Evolutionary conservation across 106 monocot genomes (phyloP), one percentile per base, ranked within the genome.

Genomic region (Amphibolis antarctica): DNA sequence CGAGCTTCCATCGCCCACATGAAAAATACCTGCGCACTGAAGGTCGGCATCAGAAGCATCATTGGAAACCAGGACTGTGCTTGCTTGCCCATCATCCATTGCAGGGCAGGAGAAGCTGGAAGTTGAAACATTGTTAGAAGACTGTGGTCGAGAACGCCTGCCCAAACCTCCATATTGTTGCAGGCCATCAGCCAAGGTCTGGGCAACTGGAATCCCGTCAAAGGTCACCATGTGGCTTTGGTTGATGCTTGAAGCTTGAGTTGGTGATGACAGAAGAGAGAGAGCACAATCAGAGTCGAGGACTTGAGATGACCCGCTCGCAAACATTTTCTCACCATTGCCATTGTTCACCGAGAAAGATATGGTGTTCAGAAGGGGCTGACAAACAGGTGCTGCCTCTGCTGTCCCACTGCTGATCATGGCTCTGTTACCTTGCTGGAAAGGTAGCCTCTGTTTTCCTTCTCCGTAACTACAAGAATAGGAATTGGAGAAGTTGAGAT

Each of bases 241-340:
- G 59, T 74, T 68, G 65, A 82, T 80, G 1, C 67, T 36, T 50
- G 79, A 62, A 49, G 69, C 73, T 36, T 79, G 88, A 42, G 72
- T 64, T 20, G 85, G 74, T 10, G 85, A 90, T 90, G 90, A 90
- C 90, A 90, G 90, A 90, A 90, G 90, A 90, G 85, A 90, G 90
- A 90, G 90, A 85, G 85, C 90, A 90, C 90, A 75, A 71, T 82
- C 85, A 13, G 82, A 90, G 71, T 74, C 78, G 3, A 78, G 66
- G 26, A 65, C 73, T 25, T 74, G 80, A 48, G 75, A 29, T 68
- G 82, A 53, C 12, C 82, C 77, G 10, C 75, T 47, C 0, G 83
- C 44, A 73, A 83, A 82, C 43, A 86, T 61, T 43, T 72, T 80
- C 54, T 27, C 74, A 64, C 30, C 45, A 66, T 54, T 64, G 67